Base-by-base conservation (phyloP, 768 basidiomycete genomes). In the Suillus spraguei region DNA sequence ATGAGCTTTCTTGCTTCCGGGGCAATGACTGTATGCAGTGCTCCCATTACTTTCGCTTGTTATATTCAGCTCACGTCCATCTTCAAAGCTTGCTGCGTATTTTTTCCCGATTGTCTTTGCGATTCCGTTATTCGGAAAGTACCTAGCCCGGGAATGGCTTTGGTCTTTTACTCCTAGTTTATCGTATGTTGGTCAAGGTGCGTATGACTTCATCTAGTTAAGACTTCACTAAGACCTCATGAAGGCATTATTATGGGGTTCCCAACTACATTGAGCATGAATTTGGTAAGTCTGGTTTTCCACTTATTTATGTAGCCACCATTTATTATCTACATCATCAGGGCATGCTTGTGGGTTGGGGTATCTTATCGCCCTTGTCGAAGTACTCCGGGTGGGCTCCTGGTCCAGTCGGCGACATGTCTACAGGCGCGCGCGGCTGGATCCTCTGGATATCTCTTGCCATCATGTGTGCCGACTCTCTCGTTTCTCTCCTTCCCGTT, bases 281-380 rank as follows among this genome's bases (percentile, higher is more conserved):
- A 90, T 67, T 75, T 95, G 63, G 93, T 92, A 69, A 71, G 11
- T 36, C 59, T 52, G 52, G 65, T 47, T 28, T 44, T 16, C 62
- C 38, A 67, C 54, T n/a, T 53, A 67, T 53, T n/a, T 52, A 38
- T 7, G 7, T 17, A 55, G 59, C 59, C 62, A 32, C 64, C 13
- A 32, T 44, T 33, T 9, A 35, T 36, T 9, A 10, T 2, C 13
- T 47, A 13, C 5, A 42, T 22, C 5, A 42, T 22, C 67, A 94
- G 92, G 95, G 97, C 35, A 98, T 97, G 97, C 67, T 98, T n/a
- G 88, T 91, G 11, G 97, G 97, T 10, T 99, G 97, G 97, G 96
- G 87, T 5, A 77, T 98, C 24, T 80, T 99, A n/a, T 94, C 94
- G 0, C 97, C 97, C 6, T 71, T 98, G 8, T 85, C 95, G 7